phyloP scores from a whole-genome alignment of 768 basidiomycete species.

The Termitomyces eurrhizus region DNA sequence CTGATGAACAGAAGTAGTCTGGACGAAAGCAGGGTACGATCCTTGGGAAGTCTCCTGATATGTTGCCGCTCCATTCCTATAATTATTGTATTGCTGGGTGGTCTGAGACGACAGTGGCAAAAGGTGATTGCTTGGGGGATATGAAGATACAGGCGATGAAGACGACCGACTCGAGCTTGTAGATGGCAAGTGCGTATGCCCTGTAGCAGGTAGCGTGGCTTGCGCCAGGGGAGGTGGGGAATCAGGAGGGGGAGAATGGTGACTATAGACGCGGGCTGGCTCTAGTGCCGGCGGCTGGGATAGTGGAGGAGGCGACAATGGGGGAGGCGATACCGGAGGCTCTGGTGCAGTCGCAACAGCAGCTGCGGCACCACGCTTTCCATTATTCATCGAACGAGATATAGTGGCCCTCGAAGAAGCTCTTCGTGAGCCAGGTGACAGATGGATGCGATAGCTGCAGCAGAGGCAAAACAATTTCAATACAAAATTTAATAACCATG shows the following conservation, averaged over 20 bases:
- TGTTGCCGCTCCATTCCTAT: constrained; percentile 36
- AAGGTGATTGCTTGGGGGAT: constrained; percentile 29
- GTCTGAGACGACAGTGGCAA: constrained; percentile 23
- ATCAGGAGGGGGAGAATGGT: constrained; percentile 44
- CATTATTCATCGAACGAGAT: constrained; percentile 29
- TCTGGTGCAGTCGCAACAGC: constrained; percentile 22
- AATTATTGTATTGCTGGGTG: constrained; percentile 27
- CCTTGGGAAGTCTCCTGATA: constrained; percentile 42
- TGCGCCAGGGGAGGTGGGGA: constrained; percentile 53
- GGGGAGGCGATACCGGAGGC: constrained; percentile 24
- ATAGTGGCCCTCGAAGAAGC: constrained; percentile 61
- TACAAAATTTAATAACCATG: background rate
- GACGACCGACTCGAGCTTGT: constrained; percentile 39
- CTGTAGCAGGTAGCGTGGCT: constrained; percentile 44
- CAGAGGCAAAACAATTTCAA: background rate
- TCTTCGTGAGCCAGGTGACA: constrained; percentile 75
- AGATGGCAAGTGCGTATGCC: constrained; percentile 31
- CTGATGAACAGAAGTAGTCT: constrained; percentile 30
- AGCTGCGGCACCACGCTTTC: constrained; percentile 21
- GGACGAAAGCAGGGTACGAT: constrained; percentile 32
- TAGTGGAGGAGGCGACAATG: constrained; percentile 28
- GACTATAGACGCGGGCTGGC: constrained; percentile 33
- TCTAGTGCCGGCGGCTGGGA: constrained; percentile 43
- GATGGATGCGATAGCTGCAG: constrained; percentile 72
- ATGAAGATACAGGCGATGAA: constrained; percentile 40